Conservation (phyloP, 768 basidiomycete species). For the Suillus weaverae region DNA sequence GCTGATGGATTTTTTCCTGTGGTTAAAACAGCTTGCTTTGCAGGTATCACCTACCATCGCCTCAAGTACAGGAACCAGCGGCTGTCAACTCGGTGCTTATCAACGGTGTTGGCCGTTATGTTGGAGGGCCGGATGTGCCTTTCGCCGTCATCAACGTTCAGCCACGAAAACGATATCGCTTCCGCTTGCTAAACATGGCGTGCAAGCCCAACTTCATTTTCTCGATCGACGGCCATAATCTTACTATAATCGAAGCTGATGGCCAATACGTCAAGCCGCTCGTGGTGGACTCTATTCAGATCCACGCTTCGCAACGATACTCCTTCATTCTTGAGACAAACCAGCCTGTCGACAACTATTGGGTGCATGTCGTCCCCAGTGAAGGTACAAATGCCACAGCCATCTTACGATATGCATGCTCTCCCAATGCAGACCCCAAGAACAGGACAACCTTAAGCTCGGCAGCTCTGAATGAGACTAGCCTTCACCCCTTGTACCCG, state of each 20-base stretch:
- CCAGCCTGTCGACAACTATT: slow-evolving; percentile 40
- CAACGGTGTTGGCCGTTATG: slow-evolving; percentile 41
- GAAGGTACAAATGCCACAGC: slow-evolving; percentile 40
- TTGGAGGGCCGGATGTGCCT: slow-evolving; percentile 31
- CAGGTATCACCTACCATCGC: background rate
- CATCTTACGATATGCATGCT: slow-evolving; percentile 44
- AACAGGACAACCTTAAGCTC: slow-evolving; percentile 10
- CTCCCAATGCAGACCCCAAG: slow-evolving; percentile 36
- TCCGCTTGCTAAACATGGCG: slow-evolving; percentile 42
- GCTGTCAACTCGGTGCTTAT: slow-evolving; percentile 20
- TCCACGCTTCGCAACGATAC: slow-evolving; percentile 55
- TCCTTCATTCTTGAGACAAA: slow-evolving; percentile 43
- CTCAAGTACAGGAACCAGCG: background rate
- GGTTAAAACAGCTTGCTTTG: background rate
- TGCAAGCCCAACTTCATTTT: slow-evolving; percentile 45
- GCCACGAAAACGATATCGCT: slow-evolving; percentile 36
- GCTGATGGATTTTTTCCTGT: background rate
- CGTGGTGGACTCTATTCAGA: slow-evolving; percentile 40
- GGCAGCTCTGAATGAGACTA: background rate
- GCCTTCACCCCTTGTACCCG: background rate
- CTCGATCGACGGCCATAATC: slow-evolving; percentile 45
- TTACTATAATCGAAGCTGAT: slow-evolving; percentile 52
- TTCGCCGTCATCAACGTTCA: slow-evolving; percentile 39
- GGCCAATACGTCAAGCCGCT: slow-evolving; percentile 38
- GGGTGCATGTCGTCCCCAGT: slow-evolving; percentile 42